Base-by-base conservation (phyloP, 2,329 filamentous ascomycete species). In the Cladophialophora exuberans region DNA sequence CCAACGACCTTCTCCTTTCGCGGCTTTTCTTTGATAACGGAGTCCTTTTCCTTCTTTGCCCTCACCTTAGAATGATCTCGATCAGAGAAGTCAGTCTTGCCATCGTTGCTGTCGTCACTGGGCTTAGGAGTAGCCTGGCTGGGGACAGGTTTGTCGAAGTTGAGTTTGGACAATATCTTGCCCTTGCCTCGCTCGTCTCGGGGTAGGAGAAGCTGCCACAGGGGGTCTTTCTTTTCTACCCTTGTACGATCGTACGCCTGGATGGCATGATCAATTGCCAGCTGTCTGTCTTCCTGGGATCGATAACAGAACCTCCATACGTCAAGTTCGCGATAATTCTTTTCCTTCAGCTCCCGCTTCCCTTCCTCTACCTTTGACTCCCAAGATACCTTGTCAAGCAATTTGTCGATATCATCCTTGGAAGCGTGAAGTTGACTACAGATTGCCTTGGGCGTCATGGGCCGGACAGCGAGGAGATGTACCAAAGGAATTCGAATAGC, bases 191-290 rank as follows among this genome's bases (percentile, higher is more conserved):
- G 77, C 64, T 86, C 83, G 45, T 82, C 77, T 63, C 78, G 78
- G 6, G 82, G 82, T 52, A 86, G 73, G 55, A 87, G 72, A 61
- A 75, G 75, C 69, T 87, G 83, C 83, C 84, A 87, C 17, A 83
- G 70, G 64, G 80, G 80, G 64, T 86, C 83, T 31, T 80, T 76
- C 60, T 81, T 81, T 5, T 79, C 78, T 15, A 86, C 71, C 23
- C 84, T 76, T 69, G 82, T 76, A 49, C 84, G 78, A 68, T 87
- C 84, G 67, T 83, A 86, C 38, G 83, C 82, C 49, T 79, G 79
- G 64, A 86, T 79, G 50, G 83, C 83, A 69, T 81, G 81, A 59
- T 85, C 79, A 63, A 86, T 82, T 23, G 83, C 84, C 49, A 78
- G 72, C 58, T 84, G 74, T 15, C 83, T 76, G 53, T 85, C 80